Evolutionary conservation across 2,329 filamentous ascomycete genomes (phyloP).

Genomic region (Lachnellula willkommii): DNA sequence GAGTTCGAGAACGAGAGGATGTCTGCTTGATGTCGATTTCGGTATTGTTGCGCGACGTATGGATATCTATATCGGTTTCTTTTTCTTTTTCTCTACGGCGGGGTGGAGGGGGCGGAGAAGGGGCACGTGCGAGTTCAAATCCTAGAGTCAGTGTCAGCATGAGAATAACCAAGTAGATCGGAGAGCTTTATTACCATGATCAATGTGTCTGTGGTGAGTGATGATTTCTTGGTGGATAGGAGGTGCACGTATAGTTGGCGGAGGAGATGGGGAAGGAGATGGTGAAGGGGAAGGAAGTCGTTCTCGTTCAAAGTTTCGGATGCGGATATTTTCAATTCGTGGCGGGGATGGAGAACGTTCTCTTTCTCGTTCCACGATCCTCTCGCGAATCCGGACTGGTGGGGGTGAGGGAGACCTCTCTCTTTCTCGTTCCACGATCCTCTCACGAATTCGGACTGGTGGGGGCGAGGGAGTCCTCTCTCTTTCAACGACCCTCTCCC

Average conservation of each 20-base stretch:
- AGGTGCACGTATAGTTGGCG: conserved; percentile 59
- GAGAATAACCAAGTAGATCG: neutral
- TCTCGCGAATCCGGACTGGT: conserved; percentile 22
- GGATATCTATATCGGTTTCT: conserved; percentile 59
- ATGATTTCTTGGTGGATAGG: conserved; percentile 85
- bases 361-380: conserved; percentile 26
- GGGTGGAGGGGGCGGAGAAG: conserved; percentile 27
- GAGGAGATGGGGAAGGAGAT: conserved; percentile 23
- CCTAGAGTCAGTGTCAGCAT: conserved; percentile 22
- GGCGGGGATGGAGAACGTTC: conserved; percentile 26
- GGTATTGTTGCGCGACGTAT: conserved; percentile 48
- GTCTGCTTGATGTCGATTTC: conserved; percentile 48
- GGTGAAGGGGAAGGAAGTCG: conserved; percentile 20
- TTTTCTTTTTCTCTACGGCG: conserved; percentile 23
- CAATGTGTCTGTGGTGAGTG: conserved; percentile 73
- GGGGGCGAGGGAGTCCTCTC: conserved; percentile 10
- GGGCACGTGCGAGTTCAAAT: conserved; percentile 24
- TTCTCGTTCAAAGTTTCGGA: conserved; percentile 24
- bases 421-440: conserved; percentile 12
- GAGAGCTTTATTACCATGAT: conserved; percentile 61
- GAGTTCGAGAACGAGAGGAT: conserved; percentile 17
- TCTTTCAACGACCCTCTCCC: conserved; percentile 8
- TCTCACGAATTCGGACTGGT: conserved; percentile 22
- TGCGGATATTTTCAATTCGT: conserved; percentile 26
- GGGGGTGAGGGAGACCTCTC: conserved; percentile 10